phyloP scores from a whole-genome alignment of 78 protist species.

The Emiliania huxleyi region DNA sequence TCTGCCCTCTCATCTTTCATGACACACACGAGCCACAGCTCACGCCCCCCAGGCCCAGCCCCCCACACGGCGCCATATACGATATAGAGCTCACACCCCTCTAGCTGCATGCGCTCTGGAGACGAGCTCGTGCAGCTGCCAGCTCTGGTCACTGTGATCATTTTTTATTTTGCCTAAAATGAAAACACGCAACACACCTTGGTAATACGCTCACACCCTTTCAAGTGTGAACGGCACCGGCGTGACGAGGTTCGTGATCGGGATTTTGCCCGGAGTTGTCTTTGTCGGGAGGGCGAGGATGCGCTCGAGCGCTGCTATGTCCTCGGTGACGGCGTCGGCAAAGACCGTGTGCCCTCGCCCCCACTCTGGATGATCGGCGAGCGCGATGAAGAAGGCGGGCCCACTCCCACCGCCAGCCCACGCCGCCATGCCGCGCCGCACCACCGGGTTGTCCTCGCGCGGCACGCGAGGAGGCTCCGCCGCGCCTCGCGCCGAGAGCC shows the following conservation, averaged over 20 bases:
- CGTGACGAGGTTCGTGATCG: background rate
- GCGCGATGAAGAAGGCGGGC: slow-evolving; percentile 1
- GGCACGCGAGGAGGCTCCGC: background rate
- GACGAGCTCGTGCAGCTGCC: too few relatives aligned
- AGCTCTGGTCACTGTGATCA: too few relatives aligned
- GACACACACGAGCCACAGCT: too few relatives aligned
- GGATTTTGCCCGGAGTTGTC: background rate
- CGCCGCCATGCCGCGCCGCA: background rate
- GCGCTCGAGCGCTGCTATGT: background rate
- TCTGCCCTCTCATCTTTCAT: too few relatives aligned
- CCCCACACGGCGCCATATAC: too few relatives aligned
- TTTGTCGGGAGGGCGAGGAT: background rate
- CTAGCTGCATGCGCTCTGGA: too few relatives aligned
- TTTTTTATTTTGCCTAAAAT: too few relatives aligned
- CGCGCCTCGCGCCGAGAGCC: background rate
- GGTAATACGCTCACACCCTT: too few relatives aligned
- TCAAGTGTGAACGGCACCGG: background rate
- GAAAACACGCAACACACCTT: too few relatives aligned
- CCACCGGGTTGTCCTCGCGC: background rate
- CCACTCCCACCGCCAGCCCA: slow-evolving; percentile 17
- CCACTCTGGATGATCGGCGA: slow-evolving; percentile 21
- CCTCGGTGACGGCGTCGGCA: background rate
- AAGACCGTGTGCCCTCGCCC: background rate
- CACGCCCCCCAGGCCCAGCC: too few relatives aligned
- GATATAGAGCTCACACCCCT: too few relatives aligned